Percentiles rank a stretch among this genome's conserved stretches.
These are phyloP conservation scores for Cercospora zeina DNA, from an alignment of 2,329 filamentous ascomycete species.

Conservation along the genomic window DNA sequence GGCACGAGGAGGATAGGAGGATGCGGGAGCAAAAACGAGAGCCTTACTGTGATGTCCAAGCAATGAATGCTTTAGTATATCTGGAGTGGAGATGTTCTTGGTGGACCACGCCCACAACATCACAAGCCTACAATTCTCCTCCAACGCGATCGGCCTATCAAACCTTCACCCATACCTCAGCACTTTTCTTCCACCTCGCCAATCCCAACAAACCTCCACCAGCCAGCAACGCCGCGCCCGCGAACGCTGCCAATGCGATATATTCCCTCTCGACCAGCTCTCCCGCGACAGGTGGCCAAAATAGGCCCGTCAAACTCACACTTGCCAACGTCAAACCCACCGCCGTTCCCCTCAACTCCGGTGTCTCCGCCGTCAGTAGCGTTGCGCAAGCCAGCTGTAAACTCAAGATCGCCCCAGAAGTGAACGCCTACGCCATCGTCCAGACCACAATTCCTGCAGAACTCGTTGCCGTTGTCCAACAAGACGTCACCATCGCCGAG, in stretches of 20 bases:
- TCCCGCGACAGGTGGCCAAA: constrained; percentile 31
- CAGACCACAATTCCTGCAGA: constrained; percentile 33
- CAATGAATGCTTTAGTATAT: not conserved
- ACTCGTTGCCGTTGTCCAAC: constrained; percentile 33
- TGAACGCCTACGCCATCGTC: constrained; percentile 48
- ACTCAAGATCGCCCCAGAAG: constrained; percentile 48
- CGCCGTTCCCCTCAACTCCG: constrained; percentile 43
- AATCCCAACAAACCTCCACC: constrained; percentile 20
- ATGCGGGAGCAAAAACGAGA: too few relatives aligned
- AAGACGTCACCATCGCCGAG: constrained; percentile 42
- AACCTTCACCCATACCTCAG: constrained; percentile 12
- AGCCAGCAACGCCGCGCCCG: constrained; percentile 27
- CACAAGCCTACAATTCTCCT: not conserved
- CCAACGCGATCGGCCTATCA: not conserved
- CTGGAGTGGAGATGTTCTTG: not conserved
- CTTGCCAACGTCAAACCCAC: constrained; percentile 48
- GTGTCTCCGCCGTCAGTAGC: constrained; percentile 44
- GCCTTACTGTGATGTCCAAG: too few relatives aligned
- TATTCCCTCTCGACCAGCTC: constrained; percentile 29
- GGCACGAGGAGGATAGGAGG: not conserved
- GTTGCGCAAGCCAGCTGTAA: constrained; percentile 51
- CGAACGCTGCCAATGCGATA: constrained; percentile 24
- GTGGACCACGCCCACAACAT: too few relatives aligned
- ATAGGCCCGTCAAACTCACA: constrained; percentile 44
- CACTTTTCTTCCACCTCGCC: constrained; percentile 17